Conservation (phyloP, 129 eudicot species). For the Scalesia atractyloides region DNA sequence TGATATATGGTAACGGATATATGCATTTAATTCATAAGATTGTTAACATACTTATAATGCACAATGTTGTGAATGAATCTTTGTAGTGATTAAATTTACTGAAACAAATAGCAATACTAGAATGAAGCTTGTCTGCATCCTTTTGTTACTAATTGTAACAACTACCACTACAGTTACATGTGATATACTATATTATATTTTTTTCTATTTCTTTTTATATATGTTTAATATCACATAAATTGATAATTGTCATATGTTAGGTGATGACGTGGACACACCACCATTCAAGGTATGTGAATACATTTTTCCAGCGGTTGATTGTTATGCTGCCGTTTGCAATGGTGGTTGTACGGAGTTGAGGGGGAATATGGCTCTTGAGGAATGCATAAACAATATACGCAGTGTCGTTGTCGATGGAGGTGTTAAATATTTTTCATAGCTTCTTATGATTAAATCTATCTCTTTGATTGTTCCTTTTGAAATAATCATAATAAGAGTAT, state of each 20-base stretch:
- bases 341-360: not conserved
- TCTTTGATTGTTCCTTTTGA: no score
- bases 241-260: not conserved
- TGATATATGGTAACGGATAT: not conserved
- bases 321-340: not conserved
- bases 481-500: no score
- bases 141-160: not conserved
- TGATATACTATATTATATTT: not conserved
- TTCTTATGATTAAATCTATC: not conserved
- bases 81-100: not conserved
- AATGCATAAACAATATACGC: not conserved
- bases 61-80: not conserved
- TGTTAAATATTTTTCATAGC: not conserved
- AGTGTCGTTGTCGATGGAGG: conserved; percentile 7
- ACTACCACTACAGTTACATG: conserved; percentile 5
- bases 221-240: not conserved
- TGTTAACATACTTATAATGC: not conserved
- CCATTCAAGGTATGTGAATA: not conserved
- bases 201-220: not conserved
- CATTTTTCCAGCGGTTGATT: not conserved
- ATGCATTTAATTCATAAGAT: not conserved
- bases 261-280: not conserved
- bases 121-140: not conserved
- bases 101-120: not conserved
- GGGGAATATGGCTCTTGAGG: not conserved